Base-by-base conservation (phyloP, 2,329 filamentous ascomycete genomes). In the Corynespora cassiicola region DNA sequence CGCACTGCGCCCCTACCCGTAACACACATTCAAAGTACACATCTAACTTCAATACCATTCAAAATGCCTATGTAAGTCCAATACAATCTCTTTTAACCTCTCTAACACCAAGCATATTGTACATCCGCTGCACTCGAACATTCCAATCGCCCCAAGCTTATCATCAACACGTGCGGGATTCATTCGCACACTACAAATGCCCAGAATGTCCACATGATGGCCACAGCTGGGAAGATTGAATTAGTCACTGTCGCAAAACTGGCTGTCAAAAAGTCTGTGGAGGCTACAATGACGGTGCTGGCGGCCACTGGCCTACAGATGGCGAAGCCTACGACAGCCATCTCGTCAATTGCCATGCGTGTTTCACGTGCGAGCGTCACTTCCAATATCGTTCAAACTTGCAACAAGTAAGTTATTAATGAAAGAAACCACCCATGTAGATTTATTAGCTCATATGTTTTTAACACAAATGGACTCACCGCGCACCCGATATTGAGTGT, bases 401-500 rank as follows among this genome's bases (percentile, higher is more conserved):
- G 30, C n/a, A n/a, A n/a, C n/a, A n/a, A n/a, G n/a, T n/a, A n/a
- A n/a, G n/a, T n/a, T n/a, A n/a, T n/a, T n/a, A n/a, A n/a, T n/a
- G n/a, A n/a, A n/a, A n/a, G n/a, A n/a, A n/a, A n/a, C n/a, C n/a
- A 24, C 12, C 3, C 17, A 28, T 20, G 23, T 34, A 12, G 8
- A 19, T 40, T 12, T n/a, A 12, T 11, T n/a, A 7, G 17, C 18
- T 14, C 15, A 7, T 11, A 16, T 6, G 9, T 1, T n/a, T 22
- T n/a, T 28, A 39, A 30, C 36, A 39, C 17, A 39, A 27, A 12
- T 14, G 32, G 11, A 22, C 29, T 14, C 36, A 33, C 16, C 24
- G 29, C 4, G 16, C 21, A 6, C 17, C 36, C 11, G n/a, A 33
- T 10, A 29, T 36, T 22, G 42, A 52, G 21, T 54, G 52, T 23